Percentiles rank a stretch among this genome's conserved stretches.
These are phyloP conservation scores for Lichtheimia ornata DNA, from an alignment of 371 early-diverging fungal genomes.

Conservation along the genomic window DNA sequence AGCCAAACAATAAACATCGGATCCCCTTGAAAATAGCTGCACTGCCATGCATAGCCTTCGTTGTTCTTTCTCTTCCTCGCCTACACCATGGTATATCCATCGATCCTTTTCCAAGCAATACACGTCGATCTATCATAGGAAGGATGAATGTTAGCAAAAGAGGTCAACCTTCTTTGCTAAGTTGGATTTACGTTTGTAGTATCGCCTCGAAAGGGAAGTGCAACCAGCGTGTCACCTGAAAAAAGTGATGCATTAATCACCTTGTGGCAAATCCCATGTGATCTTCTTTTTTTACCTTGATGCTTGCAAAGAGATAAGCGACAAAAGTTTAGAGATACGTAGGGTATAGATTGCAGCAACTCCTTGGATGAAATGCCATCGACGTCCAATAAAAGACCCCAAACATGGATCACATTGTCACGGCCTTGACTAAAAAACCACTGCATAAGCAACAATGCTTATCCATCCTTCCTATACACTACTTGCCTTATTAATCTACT, in stretches of 20 bases:
- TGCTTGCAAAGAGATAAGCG: conserved; percentile 30
- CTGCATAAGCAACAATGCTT: no score
- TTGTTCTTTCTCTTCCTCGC: conserved; percentile 16
- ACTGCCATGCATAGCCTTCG: conserved; percentile 50
- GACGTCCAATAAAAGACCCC: conserved; percentile 30
- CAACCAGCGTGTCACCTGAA: conserved; percentile 15
- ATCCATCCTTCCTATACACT: no score
- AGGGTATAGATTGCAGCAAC: conserved; percentile 25
- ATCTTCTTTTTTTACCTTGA: conserved; percentile 11
- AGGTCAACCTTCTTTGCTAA: not conserved
- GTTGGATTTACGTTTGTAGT: conserved; percentile 24
- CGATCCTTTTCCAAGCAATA: conserved; percentile 33
- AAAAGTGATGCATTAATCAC: no score
- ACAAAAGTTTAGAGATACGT: conserved; percentile 46
- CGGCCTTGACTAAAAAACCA: conserved; percentile 42
- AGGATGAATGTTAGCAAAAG: not conserved
- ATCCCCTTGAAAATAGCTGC: conserved; percentile 17
- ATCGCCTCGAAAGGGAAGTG: conserved; percentile 32
- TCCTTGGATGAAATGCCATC: conserved; percentile 7
- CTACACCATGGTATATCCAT: conserved; percentile 20
- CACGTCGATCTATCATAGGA: conserved; percentile 38
- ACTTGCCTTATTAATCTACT: not conserved
- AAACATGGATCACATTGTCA: conserved; percentile 49
- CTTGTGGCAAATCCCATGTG: not conserved
- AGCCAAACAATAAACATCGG: conserved; percentile 27